A percentile compares a stretch with the other conserved stretches of the same genome.
phyloP scores from a whole-genome alignment of 208 protist genomes.

The Porcisia deanei region DNA sequence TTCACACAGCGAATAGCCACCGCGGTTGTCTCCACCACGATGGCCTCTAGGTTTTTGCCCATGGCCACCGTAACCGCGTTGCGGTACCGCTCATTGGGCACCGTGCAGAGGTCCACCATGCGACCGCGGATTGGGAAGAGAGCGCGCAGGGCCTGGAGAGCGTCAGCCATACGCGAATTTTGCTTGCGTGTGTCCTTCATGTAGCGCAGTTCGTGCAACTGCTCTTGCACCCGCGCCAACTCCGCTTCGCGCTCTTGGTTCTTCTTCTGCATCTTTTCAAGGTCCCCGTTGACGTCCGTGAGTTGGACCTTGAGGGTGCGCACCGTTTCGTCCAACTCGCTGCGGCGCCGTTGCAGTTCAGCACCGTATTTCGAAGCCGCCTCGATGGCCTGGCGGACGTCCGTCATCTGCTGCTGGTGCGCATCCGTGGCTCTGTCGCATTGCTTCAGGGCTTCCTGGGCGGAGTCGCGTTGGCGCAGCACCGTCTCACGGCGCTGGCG shows the following conservation, averaged over 20 bases:
- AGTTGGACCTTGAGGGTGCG: slow-evolving; percentile 48
- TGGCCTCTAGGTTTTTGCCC: slow-evolving; percentile 95
- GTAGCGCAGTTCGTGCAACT: slow-evolving; percentile 86
- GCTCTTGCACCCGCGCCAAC: slow-evolving; percentile 87
- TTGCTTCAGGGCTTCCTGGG: slow-evolving; percentile 63
- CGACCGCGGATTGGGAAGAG: slow-evolving; percentile 91
- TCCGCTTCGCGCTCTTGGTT: slow-evolving; percentile 72
- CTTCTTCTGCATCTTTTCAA: slow-evolving; percentile 56
- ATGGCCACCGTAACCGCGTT: slow-evolving; percentile 96
- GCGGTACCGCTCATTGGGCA: slow-evolving; percentile 90
- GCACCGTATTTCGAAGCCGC: slow-evolving; percentile 26
- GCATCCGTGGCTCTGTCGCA: slow-evolving; percentile 56
- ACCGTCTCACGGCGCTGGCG: slow-evolving; percentile 77
- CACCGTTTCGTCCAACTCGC: slow-evolving; percentile 47
- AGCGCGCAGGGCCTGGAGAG: slow-evolving; percentile 89
- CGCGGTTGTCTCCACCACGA: slow-evolving; percentile 96
- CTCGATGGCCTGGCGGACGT: slow-evolving; percentile 48
- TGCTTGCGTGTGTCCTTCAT: slow-evolving; percentile 86
- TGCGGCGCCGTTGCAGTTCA: slow-evolving; percentile 61
- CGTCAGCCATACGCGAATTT: slow-evolving; percentile 70
- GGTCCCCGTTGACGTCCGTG: slow-evolving; percentile 31
- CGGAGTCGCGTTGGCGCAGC: slow-evolving; percentile 61
- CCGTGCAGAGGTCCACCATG: slow-evolving; percentile 93
- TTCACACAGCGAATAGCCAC: slow-evolving; percentile 94
- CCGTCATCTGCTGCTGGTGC: slow-evolving; percentile 47